Conservation (phyloP, 1,139 yeast genomes). For the Yamadazyma siamensis region DNA sequence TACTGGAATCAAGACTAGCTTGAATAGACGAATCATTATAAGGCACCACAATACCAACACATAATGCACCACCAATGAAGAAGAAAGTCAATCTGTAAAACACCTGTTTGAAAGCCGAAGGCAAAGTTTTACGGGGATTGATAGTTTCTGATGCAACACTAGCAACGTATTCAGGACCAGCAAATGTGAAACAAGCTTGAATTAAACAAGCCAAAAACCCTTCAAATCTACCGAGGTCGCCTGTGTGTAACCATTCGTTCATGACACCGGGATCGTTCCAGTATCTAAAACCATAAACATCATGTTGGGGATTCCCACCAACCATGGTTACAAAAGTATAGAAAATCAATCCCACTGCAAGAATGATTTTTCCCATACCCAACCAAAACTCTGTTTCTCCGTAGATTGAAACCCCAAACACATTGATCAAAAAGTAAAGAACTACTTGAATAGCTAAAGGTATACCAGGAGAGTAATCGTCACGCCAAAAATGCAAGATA, state of each 20-base stretch:
- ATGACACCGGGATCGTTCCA: constrained; percentile 66
- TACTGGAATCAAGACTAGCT: constrained; percentile 24
- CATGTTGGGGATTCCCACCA: constrained; percentile 60
- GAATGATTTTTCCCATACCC: constrained; percentile 54
- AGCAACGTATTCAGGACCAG: constrained; percentile 66
- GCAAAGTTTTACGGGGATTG: constrained; percentile 71
- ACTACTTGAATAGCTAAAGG: constrained; percentile 63
- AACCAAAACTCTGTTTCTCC: constrained; percentile 73
- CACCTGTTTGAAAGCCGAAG: constrained; percentile 73
- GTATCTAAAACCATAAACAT: constrained; percentile 62
- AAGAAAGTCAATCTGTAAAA: constrained; percentile 68
- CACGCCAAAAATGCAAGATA: constrained; percentile 75
- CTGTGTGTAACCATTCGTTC: constrained; percentile 34
- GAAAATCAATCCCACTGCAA: constrained; percentile 52
- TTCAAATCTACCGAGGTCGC: constrained; percentile 46
- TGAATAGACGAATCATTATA: constrained; percentile 56
- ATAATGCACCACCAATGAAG: constrained; percentile 47
- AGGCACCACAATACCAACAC: constrained; percentile 70
- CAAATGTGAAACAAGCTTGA: constrained; percentile 70
- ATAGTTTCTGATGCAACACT: constrained; percentile 75
- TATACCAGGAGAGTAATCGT: constrained; percentile 67
- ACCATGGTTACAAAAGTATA: constrained; percentile 47
- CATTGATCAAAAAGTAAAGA: constrained; percentile 58
- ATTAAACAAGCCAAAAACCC: constrained; percentile 65
- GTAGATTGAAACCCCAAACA: constrained; percentile 59